Evolutionary conservation across 495 filamentous ascomycete species (phyloP), one percentile per base, ranked within the genome.

Genomic region (Aspergillus leporis): DNA sequence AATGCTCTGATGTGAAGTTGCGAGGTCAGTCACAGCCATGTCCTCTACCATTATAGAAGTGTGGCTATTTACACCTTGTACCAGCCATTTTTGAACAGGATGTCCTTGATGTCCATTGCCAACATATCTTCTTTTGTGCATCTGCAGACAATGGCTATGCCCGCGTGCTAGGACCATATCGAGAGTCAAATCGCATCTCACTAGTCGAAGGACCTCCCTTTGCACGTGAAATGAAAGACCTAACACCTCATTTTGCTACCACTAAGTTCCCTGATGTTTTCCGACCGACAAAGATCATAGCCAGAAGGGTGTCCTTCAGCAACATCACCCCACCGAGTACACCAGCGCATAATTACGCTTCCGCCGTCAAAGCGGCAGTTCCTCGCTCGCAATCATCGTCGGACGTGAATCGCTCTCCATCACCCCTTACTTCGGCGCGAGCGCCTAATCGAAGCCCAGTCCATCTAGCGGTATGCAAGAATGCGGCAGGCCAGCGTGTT

Each of bases 1-100:
- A 74, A 55, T 72, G 69, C 53, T 65, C 69, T 14, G 69, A 70
- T 63, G 60, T 69, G 59, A 74, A 70, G 49, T 51, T 72, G 13
- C 49, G 59, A 59, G 70, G 70, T 72, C 40, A 50, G 53, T 30
- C 30, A 22, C 13, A 31, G 46, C 34, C 19, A 19, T 25, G 12
- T 36, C 48, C 30, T 28, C 16, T 14, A 19, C 19, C 30, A 14
- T 18, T 31, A 30, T 52, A n/a, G 13, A 21, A 21, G 48, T 45
- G 56, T 23, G 13, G 1, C 23, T 55, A 14, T 14, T 45, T 9
- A 45, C 9, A 18, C 9, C 9, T n/a, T 45, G 16, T 45, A n/a
- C 14, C 34, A 72, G 70, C 63, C 19, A 53, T 61, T 7, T 67
- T 73, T 34, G 60, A 62, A 38, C 51, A 66, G 16, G 57, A 66